Evolutionary conservation across 768 basidiomycete species (phyloP).

Genomic region (Agrocybe pediades): DNA sequence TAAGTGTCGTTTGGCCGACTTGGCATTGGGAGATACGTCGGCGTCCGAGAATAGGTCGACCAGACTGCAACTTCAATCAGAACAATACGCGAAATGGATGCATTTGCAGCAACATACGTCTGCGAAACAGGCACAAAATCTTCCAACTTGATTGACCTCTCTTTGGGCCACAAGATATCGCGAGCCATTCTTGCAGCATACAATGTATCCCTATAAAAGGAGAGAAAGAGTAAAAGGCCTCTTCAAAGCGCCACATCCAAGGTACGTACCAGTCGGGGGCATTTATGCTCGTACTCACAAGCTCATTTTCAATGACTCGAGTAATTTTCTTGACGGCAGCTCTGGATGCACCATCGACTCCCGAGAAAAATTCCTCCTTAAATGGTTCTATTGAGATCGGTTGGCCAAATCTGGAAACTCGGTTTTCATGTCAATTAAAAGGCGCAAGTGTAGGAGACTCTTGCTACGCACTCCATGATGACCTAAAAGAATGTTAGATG

Average conservation of each 20-base stretch:
- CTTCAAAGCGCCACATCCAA: not conserved
- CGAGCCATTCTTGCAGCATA: conserved; percentile 91
- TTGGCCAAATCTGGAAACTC: conserved; percentile 83
- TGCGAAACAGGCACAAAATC: conserved; percentile 87
- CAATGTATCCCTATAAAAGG: conserved; percentile 74
- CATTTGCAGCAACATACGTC: conserved; percentile 60
- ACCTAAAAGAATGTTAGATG: conserved; percentile 42
- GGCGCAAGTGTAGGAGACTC: not conserved
- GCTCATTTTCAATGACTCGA: conserved; percentile 64
- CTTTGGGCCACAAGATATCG: conserved; percentile 89
- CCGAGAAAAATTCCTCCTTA: conserved; percentile 75
- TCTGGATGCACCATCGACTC: conserved; percentile 66
- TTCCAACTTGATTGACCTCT: conserved; percentile 72
- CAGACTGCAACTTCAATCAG: conserved; percentile 50
- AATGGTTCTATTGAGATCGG: conserved; percentile 79
- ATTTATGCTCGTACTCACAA: conserved; percentile 83
- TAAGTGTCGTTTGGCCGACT: conserved; percentile 64
- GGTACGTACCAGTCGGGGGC: conserved; percentile 86
- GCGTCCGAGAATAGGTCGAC: conserved; percentile 85
- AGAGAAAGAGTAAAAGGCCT: not conserved
- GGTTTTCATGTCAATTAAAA: not conserved
- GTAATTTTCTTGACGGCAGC: conserved; percentile 88
- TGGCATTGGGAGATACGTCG: conserved; percentile 60
- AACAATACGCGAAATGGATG: conserved; percentile 2
- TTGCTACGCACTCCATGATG: conserved; percentile 63